phyloP scores from a whole-genome alignment of 371 early-diverging fungal genomes.

The Rhizopus sp. region DNA sequence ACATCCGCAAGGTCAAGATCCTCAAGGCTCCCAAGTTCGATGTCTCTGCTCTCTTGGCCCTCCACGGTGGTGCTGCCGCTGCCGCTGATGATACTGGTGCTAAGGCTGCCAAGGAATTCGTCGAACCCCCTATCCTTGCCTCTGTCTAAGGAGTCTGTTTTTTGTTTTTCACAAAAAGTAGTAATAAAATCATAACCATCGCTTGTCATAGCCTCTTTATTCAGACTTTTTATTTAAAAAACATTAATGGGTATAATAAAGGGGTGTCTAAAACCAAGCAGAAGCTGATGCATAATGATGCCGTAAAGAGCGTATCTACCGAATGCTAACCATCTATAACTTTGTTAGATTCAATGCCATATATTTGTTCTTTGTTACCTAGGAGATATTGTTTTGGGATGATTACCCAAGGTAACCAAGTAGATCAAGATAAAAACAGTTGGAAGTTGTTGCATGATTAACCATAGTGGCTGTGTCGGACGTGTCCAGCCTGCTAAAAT shows the following conservation, averaged over 20 bases:
- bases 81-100: conserved; percentile 79
- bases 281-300: conserved; percentile 14
- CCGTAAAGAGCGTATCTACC: conserved; percentile 4
- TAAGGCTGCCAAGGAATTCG: conserved; percentile 67
- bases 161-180: neutral
- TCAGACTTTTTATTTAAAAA: neutral
- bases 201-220: conserved; percentile 13
- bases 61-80: conserved; percentile 81
- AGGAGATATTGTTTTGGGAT: no score
- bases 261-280: conserved; percentile 22
- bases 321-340: neutral
- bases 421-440: conserved; percentile 5
- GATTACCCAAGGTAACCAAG: conserved; percentile 1
- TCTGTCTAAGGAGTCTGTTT: conserved; percentile 59
- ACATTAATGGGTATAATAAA: conserved; percentile 9
- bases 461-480: neutral
- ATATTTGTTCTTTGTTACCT: no score
- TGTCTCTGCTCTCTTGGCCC: conserved; percentile 92
- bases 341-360: no score
- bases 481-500: conserved; percentile 48
- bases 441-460: conserved; percentile 10
- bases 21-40: conserved; percentile 96
- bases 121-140: conserved; percentile 71
- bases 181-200: conserved; percentile 10
- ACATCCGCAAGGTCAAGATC: conserved; percentile 98